A percentile compares a stretch with the other conserved stretches of the same genome.
Conservation (phyloP, 2,329 filamentous ascomycete genomes). For the Botrytis byssoidea region DNA sequence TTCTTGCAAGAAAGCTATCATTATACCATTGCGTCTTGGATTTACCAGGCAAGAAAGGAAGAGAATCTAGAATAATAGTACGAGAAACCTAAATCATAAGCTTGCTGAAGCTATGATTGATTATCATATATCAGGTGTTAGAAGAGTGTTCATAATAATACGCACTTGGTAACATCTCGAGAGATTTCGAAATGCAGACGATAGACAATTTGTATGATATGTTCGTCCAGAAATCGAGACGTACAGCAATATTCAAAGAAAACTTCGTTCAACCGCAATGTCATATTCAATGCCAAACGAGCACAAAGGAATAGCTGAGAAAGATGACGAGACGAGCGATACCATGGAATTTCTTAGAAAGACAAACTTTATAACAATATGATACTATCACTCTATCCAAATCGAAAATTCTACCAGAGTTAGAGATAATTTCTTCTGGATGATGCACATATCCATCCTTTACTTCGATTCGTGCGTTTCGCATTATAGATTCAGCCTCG, state of each 20-base stretch:
- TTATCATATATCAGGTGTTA: not conserved
- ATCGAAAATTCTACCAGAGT: no score
- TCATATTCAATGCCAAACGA: not conserved
- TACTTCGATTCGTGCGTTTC: not conserved
- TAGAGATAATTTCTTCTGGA: accelerated
- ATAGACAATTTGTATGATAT: not conserved
- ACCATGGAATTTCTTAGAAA: not conserved
- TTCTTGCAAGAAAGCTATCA: not conserved
- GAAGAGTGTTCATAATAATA: not conserved
- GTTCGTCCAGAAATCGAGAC: not conserved
- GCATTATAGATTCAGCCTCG: not conserved
- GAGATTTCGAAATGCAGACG: not conserved
- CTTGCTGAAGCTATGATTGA: not conserved
- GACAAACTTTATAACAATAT: not conserved
- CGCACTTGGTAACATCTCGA: not conserved
- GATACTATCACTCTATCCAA: not conserved
- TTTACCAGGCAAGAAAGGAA: accelerated
- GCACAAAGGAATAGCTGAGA: not conserved
- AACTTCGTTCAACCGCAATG: not conserved
- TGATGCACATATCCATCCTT: not conserved
- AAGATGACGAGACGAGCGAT: not conserved
- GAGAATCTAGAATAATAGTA: accelerated
- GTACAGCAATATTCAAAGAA: not conserved
- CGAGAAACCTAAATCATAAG: not conserved
- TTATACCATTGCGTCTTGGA: accelerated